Evolutionary conservation across 495 filamentous ascomycete genomes (phyloP), one percentile per base, ranked within the genome.

Genomic region (Ramalina peruviana): DNA sequence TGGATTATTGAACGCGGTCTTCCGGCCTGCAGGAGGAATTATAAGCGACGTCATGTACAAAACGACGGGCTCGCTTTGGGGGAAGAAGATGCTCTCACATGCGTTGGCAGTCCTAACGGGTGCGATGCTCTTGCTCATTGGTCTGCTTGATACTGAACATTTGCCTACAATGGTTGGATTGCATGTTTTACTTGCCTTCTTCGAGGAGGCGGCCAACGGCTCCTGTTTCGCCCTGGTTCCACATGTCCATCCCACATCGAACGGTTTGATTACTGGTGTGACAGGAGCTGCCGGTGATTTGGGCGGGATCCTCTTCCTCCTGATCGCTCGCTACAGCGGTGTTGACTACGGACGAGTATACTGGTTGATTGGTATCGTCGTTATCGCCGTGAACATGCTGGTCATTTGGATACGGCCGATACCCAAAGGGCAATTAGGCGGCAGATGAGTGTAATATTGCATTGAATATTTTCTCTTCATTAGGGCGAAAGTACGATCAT

Each of bases 151-250:
- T 55, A 71, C 81, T 4, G 72, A 78, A 19, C 54, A 65, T 13
- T 58, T 83, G 43, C 51, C 71, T 0, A 76, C 69, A 3, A 87
- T 89, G 80, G 73, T 92, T 43, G 87, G 85, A 3, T 73, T 94
- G 9, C 66, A 88, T 2, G 77, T 79, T 2, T 73, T 76, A 2
- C 52, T 88, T 63, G 82, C 85, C 0, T 73, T 93, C 58, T 94
- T 93, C 72, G 66, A 86, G 42, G 86, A 89, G 59, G 83, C 81
- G 4, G 76, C 77, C 50, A 94, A 94, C 57, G 88, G 88, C 1
- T 81, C 81, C 3, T 88, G 83, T 61, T 94, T 90, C 59, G 75
- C 86, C 0, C 69, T 93, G 23, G 75, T 93, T 0, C 88, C 88
- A 33, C 88, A 93, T 57, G 80, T 92, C 1, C 79, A 85, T 58